phyloP scores from a whole-genome alignment of 768 basidiomycete genomes.

The Lactifluus rugatus region DNA sequence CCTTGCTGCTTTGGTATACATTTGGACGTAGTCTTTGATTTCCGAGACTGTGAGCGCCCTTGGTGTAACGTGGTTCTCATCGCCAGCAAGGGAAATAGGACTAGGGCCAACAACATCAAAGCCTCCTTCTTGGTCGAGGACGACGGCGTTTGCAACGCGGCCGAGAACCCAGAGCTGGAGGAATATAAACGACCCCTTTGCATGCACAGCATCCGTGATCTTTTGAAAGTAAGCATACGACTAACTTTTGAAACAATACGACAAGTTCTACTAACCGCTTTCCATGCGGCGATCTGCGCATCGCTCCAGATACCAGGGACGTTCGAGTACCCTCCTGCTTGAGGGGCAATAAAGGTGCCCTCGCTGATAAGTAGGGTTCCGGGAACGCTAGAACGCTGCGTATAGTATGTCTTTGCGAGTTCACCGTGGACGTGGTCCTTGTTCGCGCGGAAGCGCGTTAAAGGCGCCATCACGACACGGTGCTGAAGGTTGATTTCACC shows the following conservation, averaged over 20 bases:
- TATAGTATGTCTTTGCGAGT: constrained; percentile 38
- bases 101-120: constrained; percentile 11
- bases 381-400: constrained; percentile 36
- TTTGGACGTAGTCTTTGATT: constrained; percentile 21
- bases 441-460: constrained; percentile 38
- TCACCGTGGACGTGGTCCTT: constrained; percentile 29
- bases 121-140: constrained; percentile 31
- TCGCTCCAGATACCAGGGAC: constrained; percentile 56
- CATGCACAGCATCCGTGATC: constrained; percentile 52
- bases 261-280: constrained; percentile 25
- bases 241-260: background rate
- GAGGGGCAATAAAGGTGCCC: constrained; percentile 40
- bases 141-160: constrained; percentile 29
- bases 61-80: constrained; percentile 7
- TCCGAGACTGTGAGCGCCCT: constrained; percentile 24
- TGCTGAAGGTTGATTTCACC: constrained; percentile 36
- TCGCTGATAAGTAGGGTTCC: constrained; percentile 52
- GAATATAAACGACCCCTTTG: constrained; percentile 41
- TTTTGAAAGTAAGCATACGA: constrained; percentile 24
- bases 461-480: constrained; percentile 44
- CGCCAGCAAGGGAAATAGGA: background rate
- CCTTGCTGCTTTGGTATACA: constrained; percentile 27
- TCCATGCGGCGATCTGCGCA: constrained; percentile 48
- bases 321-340: constrained; percentile 40
- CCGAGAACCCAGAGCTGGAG: constrained; percentile 52